phyloP scores from a whole-genome alignment of 73 alveolate species.

The Blepharisma japonicum region DNA sequence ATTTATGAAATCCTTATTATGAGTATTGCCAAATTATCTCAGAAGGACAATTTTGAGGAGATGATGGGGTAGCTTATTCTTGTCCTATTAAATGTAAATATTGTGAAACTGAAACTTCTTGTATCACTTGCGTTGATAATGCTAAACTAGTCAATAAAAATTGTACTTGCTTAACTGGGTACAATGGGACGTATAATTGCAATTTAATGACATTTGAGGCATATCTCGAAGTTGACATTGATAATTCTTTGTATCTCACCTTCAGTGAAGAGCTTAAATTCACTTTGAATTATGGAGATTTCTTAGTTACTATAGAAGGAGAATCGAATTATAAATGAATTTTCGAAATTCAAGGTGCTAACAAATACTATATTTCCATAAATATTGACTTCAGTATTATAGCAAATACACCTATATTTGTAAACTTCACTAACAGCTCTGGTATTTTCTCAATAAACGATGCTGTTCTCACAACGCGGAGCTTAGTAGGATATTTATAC shows the following conservation, averaged over 20 bases:
- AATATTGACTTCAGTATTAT: not conserved
- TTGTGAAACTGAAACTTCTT: not conserved
- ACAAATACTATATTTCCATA: not conserved
- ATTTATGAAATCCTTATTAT: too few species aligned
- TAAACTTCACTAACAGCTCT: not conserved
- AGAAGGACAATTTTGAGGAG: too few species aligned
- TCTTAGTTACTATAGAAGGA: not conserved
- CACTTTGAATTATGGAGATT: not conserved
- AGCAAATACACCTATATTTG: not conserved
- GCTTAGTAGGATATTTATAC: not conserved
- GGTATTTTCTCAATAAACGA: not conserved
- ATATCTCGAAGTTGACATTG: not conserved
- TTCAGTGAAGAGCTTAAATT: not conserved
- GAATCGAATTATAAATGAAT: not conserved
- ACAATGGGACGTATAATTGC: not conserved
- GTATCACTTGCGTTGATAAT: not conserved
- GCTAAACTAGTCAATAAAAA: not conserved
- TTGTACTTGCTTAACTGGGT: not conserved
- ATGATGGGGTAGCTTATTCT: too few species aligned
- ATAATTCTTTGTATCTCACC: not conserved
- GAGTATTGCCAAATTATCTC: too few species aligned
- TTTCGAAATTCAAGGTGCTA: not conserved
- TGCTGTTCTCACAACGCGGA: not conserved
- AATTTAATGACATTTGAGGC: not conserved
- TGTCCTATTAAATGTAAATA: too few species aligned